Conservation (phyloP, 192 early-diverging fungal genomes). For the Ambispora gerdemannii region DNA sequence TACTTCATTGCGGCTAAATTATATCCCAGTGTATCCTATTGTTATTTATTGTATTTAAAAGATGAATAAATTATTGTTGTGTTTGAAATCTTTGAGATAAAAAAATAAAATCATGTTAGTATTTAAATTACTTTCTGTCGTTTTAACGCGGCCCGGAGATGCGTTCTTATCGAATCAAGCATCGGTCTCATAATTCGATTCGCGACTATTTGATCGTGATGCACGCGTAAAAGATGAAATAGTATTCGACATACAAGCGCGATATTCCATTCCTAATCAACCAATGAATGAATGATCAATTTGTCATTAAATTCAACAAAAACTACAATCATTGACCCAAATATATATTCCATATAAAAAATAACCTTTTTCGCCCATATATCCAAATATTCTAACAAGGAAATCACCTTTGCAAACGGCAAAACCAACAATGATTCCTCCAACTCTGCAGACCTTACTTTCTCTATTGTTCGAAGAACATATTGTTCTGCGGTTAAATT, state of each 20-base stretch:
- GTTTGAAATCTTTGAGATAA: too few relatives aligned
- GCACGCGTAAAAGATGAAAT: slow-evolving; percentile 78
- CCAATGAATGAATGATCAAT: not conserved
- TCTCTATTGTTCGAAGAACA: slow-evolving; percentile 73
- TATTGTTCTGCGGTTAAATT: slow-evolving; percentile 70
- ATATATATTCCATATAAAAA: too few relatives aligned
- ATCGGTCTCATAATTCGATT: slow-evolving; percentile 74
- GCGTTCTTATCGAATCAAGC: slow-evolving; percentile 68
- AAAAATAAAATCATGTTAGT: not conserved
- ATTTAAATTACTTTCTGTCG: slow-evolving; percentile 56
- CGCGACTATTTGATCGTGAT: slow-evolving; percentile 86
- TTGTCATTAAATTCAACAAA: not conserved
- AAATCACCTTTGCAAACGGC: slow-evolving; percentile 77
- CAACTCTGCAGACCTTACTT: slow-evolving; percentile 78
- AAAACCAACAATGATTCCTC: slow-evolving; percentile 89
- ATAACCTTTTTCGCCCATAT: slow-evolving; percentile 77
- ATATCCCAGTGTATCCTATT: slow-evolving; percentile 78
- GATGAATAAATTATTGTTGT: not conserved
- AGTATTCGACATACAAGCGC: slow-evolving; percentile 77
- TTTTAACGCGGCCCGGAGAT: slow-evolving; percentile 60
- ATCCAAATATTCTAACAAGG: slow-evolving; percentile 73
- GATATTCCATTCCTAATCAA: slow-evolving; percentile 67
- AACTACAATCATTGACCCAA: too few relatives aligned
- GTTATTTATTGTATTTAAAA: not conserved
- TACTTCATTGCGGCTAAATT: slow-evolving; percentile 82